Percentiles rank a stretch among this genome's conserved stretches.
Conservation (phyloP, 208 protist genomes). For the Crithidia fasciculata region DNA sequence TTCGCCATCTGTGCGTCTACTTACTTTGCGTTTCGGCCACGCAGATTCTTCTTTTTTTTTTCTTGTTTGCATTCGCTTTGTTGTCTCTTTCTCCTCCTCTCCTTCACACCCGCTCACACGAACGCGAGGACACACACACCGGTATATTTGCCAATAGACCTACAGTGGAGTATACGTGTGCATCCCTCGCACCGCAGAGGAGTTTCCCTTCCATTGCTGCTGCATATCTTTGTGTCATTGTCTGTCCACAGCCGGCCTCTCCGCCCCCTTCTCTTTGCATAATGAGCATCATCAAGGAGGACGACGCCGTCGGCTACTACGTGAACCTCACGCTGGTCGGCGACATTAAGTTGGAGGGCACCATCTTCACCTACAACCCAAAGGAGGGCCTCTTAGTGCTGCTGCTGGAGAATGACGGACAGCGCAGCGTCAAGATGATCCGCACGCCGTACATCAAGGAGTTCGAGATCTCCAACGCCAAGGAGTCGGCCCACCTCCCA, state of each 20-base stretch:
- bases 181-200: too few species aligned
- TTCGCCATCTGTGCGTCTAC: too few species aligned
- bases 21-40: neutral
- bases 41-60: slow-evolving; percentile 16
- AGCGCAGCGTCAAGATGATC: slow-evolving; percentile 70
- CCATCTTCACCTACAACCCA: slow-evolving; percentile 86
- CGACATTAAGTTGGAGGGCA: slow-evolving; percentile 66
- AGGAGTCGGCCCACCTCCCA: slow-evolving; percentile 61
- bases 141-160: too few species aligned
- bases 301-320: slow-evolving; percentile 75
- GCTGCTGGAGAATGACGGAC: slow-evolving; percentile 49
- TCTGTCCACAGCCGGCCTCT: neutral
- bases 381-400: slow-evolving; percentile 76
- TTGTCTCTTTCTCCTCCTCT: neutral
- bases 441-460: slow-evolving; percentile 81
- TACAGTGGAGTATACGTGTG: too few species aligned
- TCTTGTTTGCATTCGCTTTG: slow-evolving; percentile 15
- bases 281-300: slow-evolving; percentile 63
- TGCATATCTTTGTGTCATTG: too few species aligned
- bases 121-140: too few species aligned
- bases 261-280: slow-evolving; percentile 14
- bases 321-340: slow-evolving; percentile 67
- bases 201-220: too few species aligned
- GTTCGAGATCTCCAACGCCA: slow-evolving; percentile 38
- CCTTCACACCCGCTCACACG: too few species aligned